phyloP scores from a whole-genome alignment of 2,329 filamentous ascomycete species.

The Triangularia verruculosa region DNA sequence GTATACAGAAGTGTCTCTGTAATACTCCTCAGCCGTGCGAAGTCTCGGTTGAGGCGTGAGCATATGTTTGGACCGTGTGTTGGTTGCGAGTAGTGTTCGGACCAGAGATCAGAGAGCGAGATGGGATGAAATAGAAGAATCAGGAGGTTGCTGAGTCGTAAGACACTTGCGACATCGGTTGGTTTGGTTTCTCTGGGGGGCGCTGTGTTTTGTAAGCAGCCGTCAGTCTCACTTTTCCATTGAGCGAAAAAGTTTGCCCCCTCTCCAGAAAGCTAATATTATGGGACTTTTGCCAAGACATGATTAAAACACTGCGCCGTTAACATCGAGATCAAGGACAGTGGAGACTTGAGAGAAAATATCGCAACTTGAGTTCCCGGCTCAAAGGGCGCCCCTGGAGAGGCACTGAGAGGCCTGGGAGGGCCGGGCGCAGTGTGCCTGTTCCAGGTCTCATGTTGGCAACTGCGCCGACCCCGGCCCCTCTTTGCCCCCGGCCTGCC shows the following conservation, averaged over 20 bases:
- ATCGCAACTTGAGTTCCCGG: background rate
- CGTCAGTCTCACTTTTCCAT: background rate
- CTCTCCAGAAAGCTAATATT: conserved; percentile 4
- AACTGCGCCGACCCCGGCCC: conserved; percentile 6
- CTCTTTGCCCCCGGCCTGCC: background rate
- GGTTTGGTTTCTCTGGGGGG: conserved; percentile 4
- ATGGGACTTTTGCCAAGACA: background rate
- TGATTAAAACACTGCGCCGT: conserved; percentile 11
- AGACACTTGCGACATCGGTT: background rate
- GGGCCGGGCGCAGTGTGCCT: background rate
- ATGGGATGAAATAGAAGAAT: background rate
- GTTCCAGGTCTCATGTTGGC: background rate
- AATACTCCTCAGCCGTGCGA: conserved; percentile 63
- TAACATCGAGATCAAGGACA: conserved; percentile 6
- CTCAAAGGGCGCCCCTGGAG: background rate
- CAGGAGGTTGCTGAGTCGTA: conserved; percentile 14
- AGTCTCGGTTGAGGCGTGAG: conserved; percentile 32
- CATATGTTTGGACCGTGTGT: conserved; percentile 35
- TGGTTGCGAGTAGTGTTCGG: conserved; percentile 16
- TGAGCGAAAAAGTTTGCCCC: conserved; percentile 18
- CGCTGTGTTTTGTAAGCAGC: conserved; percentile 20
- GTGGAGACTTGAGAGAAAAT: background rate
- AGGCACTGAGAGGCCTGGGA: no score
- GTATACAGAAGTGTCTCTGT: conserved; percentile 57
- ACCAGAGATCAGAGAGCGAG: background rate